phyloP scores from a whole-genome alignment of 148 eudicot species.

The Mesembryanthemum crystallinum region DNA sequence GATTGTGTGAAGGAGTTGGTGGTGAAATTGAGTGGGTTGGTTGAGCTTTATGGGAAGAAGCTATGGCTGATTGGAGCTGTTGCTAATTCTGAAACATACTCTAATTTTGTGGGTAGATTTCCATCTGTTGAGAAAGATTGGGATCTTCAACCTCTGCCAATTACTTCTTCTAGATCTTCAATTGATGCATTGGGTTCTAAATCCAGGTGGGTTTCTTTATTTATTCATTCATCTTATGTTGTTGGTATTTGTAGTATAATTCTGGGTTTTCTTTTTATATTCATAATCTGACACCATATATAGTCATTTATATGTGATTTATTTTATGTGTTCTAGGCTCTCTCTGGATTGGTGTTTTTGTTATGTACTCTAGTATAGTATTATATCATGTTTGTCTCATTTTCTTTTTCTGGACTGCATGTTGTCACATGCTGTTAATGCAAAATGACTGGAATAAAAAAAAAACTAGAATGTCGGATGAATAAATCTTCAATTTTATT shows the following conservation, averaged over 20 bases:
- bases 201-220: slow-evolving; percentile 48
- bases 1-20: slow-evolving; percentile 38
- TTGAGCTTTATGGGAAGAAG: slow-evolving; percentile 43
- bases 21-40: slow-evolving; percentile 34
- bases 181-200: slow-evolving; percentile 38
- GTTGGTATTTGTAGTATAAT: background rate
- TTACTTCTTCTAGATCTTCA: slow-evolving; percentile 43
- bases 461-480: background rate
- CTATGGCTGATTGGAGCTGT: slow-evolving; percentile 55
- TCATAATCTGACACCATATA: slow-evolving; percentile 5
- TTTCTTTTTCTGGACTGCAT: background rate
- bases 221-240: background rate
- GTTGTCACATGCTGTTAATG: slow-evolving; percentile 12
- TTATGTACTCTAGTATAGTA: background rate
- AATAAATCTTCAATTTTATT: background rate
- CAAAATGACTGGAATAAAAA: slow-evolving; percentile 1
- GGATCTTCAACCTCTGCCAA: slow-evolving; percentile 64
- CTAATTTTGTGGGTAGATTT: slow-evolving; percentile 46
- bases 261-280: background rate
- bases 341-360: background rate
- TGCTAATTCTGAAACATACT: slow-evolving; percentile 44
- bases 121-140: slow-evolving; percentile 54
- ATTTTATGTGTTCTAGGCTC: background rate
- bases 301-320: background rate
- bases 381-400: background rate